phyloP scores from a whole-genome alignment of 208 protist species.

The Acanthamoeba culbertsoni region DNA sequence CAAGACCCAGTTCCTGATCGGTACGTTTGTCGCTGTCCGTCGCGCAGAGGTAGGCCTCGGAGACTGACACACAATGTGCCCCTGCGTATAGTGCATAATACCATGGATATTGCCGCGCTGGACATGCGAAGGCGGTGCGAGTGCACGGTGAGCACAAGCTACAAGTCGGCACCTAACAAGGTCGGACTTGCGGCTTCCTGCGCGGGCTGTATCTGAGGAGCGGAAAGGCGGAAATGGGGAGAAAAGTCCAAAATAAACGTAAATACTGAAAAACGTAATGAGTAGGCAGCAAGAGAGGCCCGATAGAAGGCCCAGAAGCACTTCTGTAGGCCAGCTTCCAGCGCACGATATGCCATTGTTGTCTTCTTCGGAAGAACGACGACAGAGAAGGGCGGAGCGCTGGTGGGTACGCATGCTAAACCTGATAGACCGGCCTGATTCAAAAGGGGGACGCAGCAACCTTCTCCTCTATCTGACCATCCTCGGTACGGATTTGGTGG shows the following conservation, averaged over 20 bases:
- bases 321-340: background rate
- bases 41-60: too few relatives aligned
- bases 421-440: background rate
- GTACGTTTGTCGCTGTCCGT: background rate
- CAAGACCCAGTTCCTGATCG: slow-evolving; percentile 51
- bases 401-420: background rate
- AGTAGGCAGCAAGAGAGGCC: too few relatives aligned
- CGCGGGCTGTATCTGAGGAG: background rate
- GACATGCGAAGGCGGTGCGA: slow-evolving; percentile 45
- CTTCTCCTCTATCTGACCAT: slow-evolving; percentile 29
- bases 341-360: background rate
- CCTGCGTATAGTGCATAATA: background rate
- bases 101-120: slow-evolving; percentile 46
- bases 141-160: background rate
- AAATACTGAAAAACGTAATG: too few relatives aligned
- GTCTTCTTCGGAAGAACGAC: background rate
- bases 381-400: background rate
- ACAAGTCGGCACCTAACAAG: background rate
- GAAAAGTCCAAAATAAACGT: too few relatives aligned
- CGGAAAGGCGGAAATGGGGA: too few relatives aligned
- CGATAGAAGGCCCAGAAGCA: background rate
- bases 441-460: background rate
- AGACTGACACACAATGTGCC: background rate
- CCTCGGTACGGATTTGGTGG: too few relatives aligned
- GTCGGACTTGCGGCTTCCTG: slow-evolving; percentile 33